phyloP scores from a whole-genome alignment of 148 eudicot species.

The Linanthus parryae region DNA sequence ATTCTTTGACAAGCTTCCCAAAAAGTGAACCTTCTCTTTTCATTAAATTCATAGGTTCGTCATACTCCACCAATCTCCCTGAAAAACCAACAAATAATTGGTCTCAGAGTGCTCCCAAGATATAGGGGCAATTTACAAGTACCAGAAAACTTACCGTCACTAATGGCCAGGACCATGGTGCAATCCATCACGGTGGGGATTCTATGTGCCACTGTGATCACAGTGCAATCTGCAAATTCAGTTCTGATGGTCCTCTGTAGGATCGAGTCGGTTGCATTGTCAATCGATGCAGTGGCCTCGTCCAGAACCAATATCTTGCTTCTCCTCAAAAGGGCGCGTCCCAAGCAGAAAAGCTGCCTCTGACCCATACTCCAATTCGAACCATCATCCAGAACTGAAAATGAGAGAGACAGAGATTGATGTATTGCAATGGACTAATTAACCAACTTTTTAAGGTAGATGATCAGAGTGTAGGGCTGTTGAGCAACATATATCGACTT shows the following conservation, averaged over 20 bases:
- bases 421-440: background rate
- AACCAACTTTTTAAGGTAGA: background rate
- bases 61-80: constrained; percentile 82
- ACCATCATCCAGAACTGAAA: constrained; percentile 82
- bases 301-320: constrained; percentile 87
- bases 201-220: constrained; percentile 90
- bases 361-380: constrained; percentile 99
- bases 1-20: constrained; percentile 76
- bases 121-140: background rate
- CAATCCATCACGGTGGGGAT: constrained; percentile 96
- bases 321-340: constrained; percentile 76
- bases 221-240: constrained; percentile 79
- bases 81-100: constrained; percentile 6
- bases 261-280: constrained; percentile 78
- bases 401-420: constrained; percentile 4
- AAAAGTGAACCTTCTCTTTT: constrained; percentile 70
- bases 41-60: constrained; percentile 74
- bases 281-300: constrained; percentile 93
- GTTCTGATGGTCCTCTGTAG: constrained; percentile 72
- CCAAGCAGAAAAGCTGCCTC: constrained; percentile 77
- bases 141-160: constrained; percentile 52
- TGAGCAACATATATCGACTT: too few species aligned
- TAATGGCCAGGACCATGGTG: constrained; percentile 80
- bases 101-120: too few species aligned
- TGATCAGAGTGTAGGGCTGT: background rate